These are phyloP conservation scores for Diplodia corticola DNA, from an alignment of 2,329 filamentous ascomycete species.

Conservation along the genomic window DNA sequence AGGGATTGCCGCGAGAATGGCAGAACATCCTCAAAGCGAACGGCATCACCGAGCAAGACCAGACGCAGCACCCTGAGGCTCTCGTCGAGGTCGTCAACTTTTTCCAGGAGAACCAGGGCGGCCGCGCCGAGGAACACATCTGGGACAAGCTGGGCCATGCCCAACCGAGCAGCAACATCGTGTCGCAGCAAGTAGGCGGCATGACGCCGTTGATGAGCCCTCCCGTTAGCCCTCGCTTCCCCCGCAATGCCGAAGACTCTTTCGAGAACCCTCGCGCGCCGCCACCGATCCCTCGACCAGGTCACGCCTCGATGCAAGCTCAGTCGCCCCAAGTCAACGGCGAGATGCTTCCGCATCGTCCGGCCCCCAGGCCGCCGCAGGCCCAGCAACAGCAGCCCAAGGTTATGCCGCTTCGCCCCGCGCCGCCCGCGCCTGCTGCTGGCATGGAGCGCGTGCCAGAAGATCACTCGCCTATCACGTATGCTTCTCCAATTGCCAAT, in stretches of 20 bases:
- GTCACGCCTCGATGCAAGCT: slow-evolving; percentile 48
- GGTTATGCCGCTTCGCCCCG: slow-evolving; percentile 57
- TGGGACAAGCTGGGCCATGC: slow-evolving; percentile 97
- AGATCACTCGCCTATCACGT: slow-evolving; percentile 44
- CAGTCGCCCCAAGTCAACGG: slow-evolving; percentile 45
- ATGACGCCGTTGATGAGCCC: slow-evolving; percentile 67
- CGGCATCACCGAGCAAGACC: slow-evolving; percentile 93
- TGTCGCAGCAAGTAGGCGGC: slow-evolving; percentile 23
- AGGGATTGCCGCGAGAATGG: slow-evolving; percentile 98
- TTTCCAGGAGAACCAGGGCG: slow-evolving; percentile 91
- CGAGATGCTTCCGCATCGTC: slow-evolving; percentile 71
- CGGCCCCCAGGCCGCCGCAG: slow-evolving; percentile 81
- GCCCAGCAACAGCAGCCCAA: slow-evolving; percentile 41
- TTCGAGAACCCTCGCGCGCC: slow-evolving; percentile 96
- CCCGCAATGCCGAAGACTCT: slow-evolving; percentile 78
- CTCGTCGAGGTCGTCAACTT: slow-evolving; percentile 95
- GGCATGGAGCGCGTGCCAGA: slow-evolving; percentile 40
- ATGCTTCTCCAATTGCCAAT: slow-evolving; percentile 40
- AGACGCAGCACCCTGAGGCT: slow-evolving; percentile 91
- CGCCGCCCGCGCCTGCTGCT: slow-evolving; percentile 54
- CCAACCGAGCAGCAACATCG: slow-evolving; percentile 50
- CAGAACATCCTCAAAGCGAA: slow-evolving; percentile 92
- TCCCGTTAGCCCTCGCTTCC: slow-evolving; percentile 82
- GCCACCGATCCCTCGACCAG: slow-evolving; percentile 71
- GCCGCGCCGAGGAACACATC: slow-evolving; percentile 77